phyloP scores from a whole-genome alignment of 2,329 filamentous ascomycete genomes.

The Didymella pomorum region DNA sequence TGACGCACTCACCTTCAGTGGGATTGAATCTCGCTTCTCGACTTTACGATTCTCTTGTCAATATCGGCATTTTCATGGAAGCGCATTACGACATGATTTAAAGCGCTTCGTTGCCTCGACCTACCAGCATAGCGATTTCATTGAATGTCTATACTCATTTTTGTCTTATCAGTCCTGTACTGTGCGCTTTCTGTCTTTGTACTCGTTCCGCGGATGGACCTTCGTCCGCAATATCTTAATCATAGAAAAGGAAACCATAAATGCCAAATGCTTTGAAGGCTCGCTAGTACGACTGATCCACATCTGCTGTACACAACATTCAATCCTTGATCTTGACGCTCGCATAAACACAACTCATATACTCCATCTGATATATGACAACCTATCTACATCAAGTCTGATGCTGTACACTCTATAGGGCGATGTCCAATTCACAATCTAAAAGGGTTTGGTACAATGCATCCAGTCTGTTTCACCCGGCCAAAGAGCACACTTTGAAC shows the following conservation, averaged over 20 bases:
- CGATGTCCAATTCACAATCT: background rate
- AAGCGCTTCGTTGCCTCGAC: background rate
- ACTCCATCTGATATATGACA: background rate
- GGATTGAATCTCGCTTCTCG: background rate
- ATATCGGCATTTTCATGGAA: conserved; percentile 1
- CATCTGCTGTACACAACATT: background rate
- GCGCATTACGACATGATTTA: background rate
- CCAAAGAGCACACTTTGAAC: background rate
- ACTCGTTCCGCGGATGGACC: background rate
- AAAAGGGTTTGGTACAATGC: background rate
- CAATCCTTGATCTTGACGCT: background rate
- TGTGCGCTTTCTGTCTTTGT: background rate
- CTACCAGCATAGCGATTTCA: conserved; percentile 10
- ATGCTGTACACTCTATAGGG: background rate
- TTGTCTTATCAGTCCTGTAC: background rate
- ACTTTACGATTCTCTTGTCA: background rate
- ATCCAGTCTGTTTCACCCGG: background rate
- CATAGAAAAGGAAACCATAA: background rate
- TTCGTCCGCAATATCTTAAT: background rate
- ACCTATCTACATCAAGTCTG: background rate
- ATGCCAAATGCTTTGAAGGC: background rate
- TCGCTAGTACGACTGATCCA: background rate
- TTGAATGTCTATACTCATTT: background rate
- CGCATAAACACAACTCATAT: background rate
- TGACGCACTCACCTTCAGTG: conserved; percentile 18